Evolutionary conservation across 371 early-diverging fungal genomes (phyloP), one percentile per base, ranked within the genome.

Genomic region (Smittium mucronatum): DNA sequence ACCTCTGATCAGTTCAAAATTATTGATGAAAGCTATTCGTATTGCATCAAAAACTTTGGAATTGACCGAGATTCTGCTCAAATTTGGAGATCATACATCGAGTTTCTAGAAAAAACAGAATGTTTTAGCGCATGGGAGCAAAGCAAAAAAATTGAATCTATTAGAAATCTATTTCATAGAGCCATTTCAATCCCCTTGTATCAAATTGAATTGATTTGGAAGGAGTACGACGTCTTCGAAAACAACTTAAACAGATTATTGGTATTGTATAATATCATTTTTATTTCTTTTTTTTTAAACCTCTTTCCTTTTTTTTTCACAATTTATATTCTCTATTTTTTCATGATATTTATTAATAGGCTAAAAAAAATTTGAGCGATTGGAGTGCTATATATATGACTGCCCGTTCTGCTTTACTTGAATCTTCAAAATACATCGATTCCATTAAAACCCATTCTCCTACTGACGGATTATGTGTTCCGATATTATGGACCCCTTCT

Each of bases 181-280:
- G 98, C 94, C 2, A 85, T 95, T 2, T 78, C 86, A 16, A 91
- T 93, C 32, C 97, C 97, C 0, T 71, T 93, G 58, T 80, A 84
- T 68, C 89, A 91, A 65, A 83, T 96, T 2, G 97, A 96, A 67
- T 84, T 86, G 68, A 83, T 97, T 11, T 97, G 98, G 98, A 92
- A 92, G 65, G 90, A 94, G 60, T 97, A 93, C 75, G 98, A 97
- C 77, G 78, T 84, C 57, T 96, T 91, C 84, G 98, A 97, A 76
- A 93, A 91, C 72, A 82, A 81, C 16, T 77, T 94, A 35, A 93
- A 91, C 78, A 86, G 90, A 73, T 74, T 89, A 70, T 89, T 90
- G 67, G 90, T 88, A 84, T n/a, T n/a, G n/a, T n/a, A n/a, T 72
- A 78, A 69, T 34, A 63, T 63, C 1, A 26, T 36, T n/a, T n/a